Evolutionary conservation across 768 basidiomycete genomes (phyloP), one percentile per base, ranked within the genome.

Genomic region (Termitomyces sp.): DNA sequence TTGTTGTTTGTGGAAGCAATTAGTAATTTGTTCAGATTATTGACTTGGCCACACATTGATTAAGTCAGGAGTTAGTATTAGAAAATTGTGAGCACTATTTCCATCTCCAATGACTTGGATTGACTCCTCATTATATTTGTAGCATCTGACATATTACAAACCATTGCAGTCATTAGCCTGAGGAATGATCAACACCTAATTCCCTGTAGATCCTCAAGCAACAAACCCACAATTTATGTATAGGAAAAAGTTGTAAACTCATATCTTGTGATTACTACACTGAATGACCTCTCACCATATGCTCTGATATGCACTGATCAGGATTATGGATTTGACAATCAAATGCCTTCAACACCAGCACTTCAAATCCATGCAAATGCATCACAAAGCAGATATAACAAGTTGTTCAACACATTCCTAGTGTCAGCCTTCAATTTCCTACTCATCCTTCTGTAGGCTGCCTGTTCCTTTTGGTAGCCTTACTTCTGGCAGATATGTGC

Each of bases 1-100:
- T 63, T 37, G 54, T 49, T 6, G 31, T 58, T 6, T 63, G 62
- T 41, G n/a, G n/a, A 41, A 41, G 41, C 5, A 3, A 41, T 41
- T n/a, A 41, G n/a, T n/a, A n/a, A n/a, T 61, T 47, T 16, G 50
- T 58, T 1, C 37, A 63, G 2, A 44, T 63, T 12, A 45, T 61
- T 3, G 49, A 63, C 37, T 22, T 58, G 15, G 57, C 31, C 15
- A 61, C 36, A 4, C 56, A 57, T 7, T 18, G 55, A 36, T 2
- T 33, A 27, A 15, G 24, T 6, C 48, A 57, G n/a, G 37, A 41
- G 9, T 44, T 60, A 22, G 20, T 33, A 4, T 16, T 20, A 27
- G 30, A 33, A 27, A 47, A 47, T 34, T 6, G 39, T 55, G 20
- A 59, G 58, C 41, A n/a, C 2, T 41, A 6, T n/a, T 41, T 41